These are phyloP conservation scores for Linderniella brevidens DNA, from an alignment of 257 asterid genomes.

Conservation along the genomic window DNA sequence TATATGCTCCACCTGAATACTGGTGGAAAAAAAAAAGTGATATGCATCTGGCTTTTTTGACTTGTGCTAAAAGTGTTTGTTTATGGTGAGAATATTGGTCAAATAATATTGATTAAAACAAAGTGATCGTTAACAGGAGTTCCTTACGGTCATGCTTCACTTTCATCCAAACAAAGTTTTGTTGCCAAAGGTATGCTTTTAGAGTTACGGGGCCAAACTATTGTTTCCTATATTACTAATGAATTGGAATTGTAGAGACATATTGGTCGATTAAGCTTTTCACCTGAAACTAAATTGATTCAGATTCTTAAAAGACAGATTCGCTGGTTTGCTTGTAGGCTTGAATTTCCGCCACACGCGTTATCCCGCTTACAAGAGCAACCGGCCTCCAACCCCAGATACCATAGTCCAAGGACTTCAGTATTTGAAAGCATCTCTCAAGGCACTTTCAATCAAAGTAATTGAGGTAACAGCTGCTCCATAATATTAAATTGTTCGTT, in stretches of 20 bases:
- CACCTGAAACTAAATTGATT: conserved; percentile 1
- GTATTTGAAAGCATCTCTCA: conserved; percentile 85
- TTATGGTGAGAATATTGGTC: conserved; percentile 12
- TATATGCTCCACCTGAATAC: too few relatives aligned
- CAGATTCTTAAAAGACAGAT: conserved; percentile 9
- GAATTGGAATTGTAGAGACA: too few relatives aligned
- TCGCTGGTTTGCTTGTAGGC: conserved; percentile 41
- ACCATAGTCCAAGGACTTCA: conserved; percentile 95
- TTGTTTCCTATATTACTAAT: neutral
- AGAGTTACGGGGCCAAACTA: conserved; percentile 7
- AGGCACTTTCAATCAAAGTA: conserved; percentile 90
- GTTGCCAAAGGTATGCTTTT: conserved; percentile 74
- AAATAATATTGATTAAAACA: conserved; percentile 22
- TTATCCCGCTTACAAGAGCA: conserved; percentile 87
- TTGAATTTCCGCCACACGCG: conserved; percentile 81
- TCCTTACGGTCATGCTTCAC: conserved; percentile 71
- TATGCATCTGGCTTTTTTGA: neutral
- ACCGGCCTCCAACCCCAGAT: conserved; percentile 97
- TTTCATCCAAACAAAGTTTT: conserved; percentile 73
- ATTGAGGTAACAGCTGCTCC: conserved; percentile 47
- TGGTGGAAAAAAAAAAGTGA: neutral
- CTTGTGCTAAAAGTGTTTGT: conserved; percentile 11
- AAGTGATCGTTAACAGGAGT: conserved; percentile 63
- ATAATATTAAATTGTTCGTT: neutral
- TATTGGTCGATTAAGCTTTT: too few relatives aligned